Base-by-base conservation (phyloP, 306 rosid species). In the Rubus parviflorus region DNA sequence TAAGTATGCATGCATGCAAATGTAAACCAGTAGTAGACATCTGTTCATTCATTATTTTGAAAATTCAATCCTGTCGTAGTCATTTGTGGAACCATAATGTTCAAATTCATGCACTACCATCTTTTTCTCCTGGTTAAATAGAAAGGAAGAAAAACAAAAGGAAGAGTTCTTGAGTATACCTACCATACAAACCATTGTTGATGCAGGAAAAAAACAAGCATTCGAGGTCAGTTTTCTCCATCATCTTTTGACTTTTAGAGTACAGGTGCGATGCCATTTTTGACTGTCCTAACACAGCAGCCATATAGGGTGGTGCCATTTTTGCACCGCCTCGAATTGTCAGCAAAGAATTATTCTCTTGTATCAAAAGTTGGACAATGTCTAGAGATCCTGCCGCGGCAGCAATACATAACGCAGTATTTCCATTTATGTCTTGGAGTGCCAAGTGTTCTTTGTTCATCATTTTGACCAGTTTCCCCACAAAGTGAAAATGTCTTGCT, bases 381-480 rank as follows among this genome's bases (percentile, higher is more conserved):
- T 15, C 17, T 37, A 78, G 41, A 0, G 22, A 45, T 78, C 85
- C 75, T 10, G 75, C 45, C 2, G 57, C 25, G 1, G 79, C 82
- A 1, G 82, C 82, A 16, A 30, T 57, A 47, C 62, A 45, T 16
- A 78, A 40, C 3, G 77, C 77, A 0, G 85, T 74, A 3, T 68
- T 20, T 42, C 23, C 77, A 1, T 66, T 6, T 15, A 0, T 6
- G 14, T 74, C 43, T 68, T 0, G 20, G 22, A 14, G 7, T 12
- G 46, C 80, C 52, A 82, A 73, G 25, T 78, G 69, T 2, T 64
- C 6, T 0, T 6, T 0, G 16, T 57, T 5, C n/a, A 75, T 49
- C 10, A 25, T 19, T 16, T 51, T 0, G 7, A 74, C 68, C 19
- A 82, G 17, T 1, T 82, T 61, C 53, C n/a, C 45, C n/a, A 78